phyloP scores from a whole-genome alignment of 495 filamentous ascomycete genomes.

The Jackrogersella multiformis region DNA sequence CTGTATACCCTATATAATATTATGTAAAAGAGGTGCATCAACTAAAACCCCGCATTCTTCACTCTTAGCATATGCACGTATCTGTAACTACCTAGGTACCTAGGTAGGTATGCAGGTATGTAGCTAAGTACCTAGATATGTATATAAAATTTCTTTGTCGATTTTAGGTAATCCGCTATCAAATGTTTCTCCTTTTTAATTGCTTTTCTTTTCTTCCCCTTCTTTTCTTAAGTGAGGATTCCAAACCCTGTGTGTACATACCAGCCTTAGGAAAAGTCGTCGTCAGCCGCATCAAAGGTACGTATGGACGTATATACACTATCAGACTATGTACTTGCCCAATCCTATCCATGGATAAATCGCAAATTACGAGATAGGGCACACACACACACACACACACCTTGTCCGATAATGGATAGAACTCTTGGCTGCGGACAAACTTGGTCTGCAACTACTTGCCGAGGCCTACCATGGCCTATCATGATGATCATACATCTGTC shows the following conservation, averaged over 20 bases:
- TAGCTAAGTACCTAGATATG: too few relatives aligned
- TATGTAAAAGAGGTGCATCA: conserved; percentile 8
- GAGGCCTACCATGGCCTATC: conserved; percentile 6
- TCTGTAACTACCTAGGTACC: too few relatives aligned
- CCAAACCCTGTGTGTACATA: conserved; percentile 28
- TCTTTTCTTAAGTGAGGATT: conserved; percentile 26
- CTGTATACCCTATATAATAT: too few relatives aligned
- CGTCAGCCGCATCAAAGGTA: conserved; percentile 32
- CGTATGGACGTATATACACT: conserved; percentile 14
- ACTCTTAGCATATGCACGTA: conserved; percentile 30
- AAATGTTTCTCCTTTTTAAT: conserved; percentile 10
- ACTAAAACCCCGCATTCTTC: conserved; percentile 41
- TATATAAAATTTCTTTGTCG: conserved; percentile 1
- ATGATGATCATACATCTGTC: conserved; percentile 35
- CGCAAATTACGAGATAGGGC: conserved; percentile 25
- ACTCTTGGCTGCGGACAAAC: conserved; percentile 27
- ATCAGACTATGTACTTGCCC: conserved; percentile 8
- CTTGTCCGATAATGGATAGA: conserved; percentile 18
- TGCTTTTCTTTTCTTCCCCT: conserved; percentile 6
- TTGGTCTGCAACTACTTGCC: conserved; percentile 12
- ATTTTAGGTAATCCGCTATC: conserved; percentile 16
- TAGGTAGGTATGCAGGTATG: too few relatives aligned
- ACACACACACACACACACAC: too few relatives aligned
- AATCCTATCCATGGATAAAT: conserved; percentile 22
- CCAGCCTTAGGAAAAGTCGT: conserved; percentile 16